Conservation (phyloP, 1,139 yeast genomes). For the Lodderomyces margitis region DNA sequence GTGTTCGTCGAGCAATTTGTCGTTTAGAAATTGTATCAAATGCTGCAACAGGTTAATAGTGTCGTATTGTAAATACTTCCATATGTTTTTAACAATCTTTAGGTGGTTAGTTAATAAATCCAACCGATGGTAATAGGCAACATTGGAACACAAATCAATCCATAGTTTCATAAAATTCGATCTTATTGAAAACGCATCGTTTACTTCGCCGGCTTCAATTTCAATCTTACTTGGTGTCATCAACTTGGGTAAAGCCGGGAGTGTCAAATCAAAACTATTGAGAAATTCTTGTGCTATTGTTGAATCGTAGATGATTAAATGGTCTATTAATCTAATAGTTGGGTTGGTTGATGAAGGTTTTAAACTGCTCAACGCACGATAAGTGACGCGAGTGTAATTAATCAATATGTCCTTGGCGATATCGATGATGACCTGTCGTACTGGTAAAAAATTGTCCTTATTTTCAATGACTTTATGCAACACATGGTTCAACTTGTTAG, state of each 20-base stretch:
- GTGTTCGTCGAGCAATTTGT: conserved; percentile 55
- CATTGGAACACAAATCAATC: conserved; percentile 47
- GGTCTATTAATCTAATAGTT: conserved; percentile 51
- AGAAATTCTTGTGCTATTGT: conserved; percentile 55
- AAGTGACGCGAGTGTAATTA: conserved; percentile 59
- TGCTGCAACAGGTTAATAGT: conserved; percentile 38
- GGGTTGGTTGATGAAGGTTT: conserved; percentile 65
- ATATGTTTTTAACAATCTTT: conserved; percentile 60
- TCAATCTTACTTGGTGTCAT: conserved; percentile 54
- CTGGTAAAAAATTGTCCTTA: conserved; percentile 8
- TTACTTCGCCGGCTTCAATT: conserved; percentile 25
- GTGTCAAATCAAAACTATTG: conserved; percentile 65
- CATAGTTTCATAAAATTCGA: conserved; percentile 60
- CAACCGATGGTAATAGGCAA: conserved; percentile 55
- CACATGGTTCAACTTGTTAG: conserved; percentile 32
- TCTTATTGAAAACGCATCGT: conserved; percentile 48
- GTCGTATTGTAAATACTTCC: conserved; percentile 65
- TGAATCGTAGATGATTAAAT: conserved; percentile 52
- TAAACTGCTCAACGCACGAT: conserved; percentile 62
- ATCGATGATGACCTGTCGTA: conserved; percentile 12
- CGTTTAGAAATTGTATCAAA: conserved; percentile 49
- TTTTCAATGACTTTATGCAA: conserved; percentile 20
- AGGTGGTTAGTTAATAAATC: conserved; percentile 59
- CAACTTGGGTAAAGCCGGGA: conserved; percentile 61
- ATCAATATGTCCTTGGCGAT: conserved; percentile 53